Percentiles rank a stretch among this genome's conserved stretches.
These are phyloP conservation scores for Taphrina wiesneri DNA, from an alignment of 1,139 yeast species.

Conservation along the genomic window DNA sequence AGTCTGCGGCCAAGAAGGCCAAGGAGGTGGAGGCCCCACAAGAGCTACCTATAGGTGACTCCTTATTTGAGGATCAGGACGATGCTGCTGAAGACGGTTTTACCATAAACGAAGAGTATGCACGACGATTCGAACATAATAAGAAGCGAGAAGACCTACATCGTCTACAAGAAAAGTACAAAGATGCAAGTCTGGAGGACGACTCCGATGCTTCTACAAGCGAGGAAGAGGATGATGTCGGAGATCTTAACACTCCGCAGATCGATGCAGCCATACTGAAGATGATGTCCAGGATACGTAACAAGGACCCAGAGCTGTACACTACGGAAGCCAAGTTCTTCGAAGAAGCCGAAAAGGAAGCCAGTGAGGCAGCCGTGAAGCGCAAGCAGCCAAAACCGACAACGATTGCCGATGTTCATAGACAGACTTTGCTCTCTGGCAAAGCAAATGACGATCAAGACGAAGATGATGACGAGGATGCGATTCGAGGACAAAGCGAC, in stretches of 20 bases:
- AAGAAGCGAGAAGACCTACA: constrained; percentile 46
- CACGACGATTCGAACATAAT: constrained; percentile 45
- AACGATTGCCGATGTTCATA: constrained; percentile 87
- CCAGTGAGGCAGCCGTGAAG: constrained; percentile 27
- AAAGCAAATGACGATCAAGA: constrained; percentile 55
- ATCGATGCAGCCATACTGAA: constrained; percentile 76
- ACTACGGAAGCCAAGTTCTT: constrained; percentile 53
- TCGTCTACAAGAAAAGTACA: constrained; percentile 41
- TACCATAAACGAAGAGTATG: constrained; percentile 44
- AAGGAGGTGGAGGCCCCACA: constrained; percentile 50
- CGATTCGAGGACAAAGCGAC: neutral
- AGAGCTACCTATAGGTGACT: constrained; percentile 34
- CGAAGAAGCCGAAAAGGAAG: constrained; percentile 36
- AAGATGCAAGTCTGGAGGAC: constrained; percentile 45
- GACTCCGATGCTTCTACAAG: constrained; percentile 49
- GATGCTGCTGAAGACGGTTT: constrained; percentile 42
- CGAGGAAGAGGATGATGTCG: constrained; percentile 91
- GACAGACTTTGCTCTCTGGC: constrained; percentile 72
- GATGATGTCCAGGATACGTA: constrained; percentile 69
- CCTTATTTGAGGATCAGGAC: constrained; percentile 36
- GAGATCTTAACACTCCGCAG: constrained; percentile 81
- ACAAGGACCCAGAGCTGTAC: constrained; percentile 61
- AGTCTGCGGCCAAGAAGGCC: constrained; percentile 80
- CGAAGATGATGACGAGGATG: constrained; percentile 43
- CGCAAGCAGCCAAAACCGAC: constrained; percentile 65